Evolutionary conservation across 306 rosid genomes (phyloP).

Genomic region (Corylus americana): DNA sequence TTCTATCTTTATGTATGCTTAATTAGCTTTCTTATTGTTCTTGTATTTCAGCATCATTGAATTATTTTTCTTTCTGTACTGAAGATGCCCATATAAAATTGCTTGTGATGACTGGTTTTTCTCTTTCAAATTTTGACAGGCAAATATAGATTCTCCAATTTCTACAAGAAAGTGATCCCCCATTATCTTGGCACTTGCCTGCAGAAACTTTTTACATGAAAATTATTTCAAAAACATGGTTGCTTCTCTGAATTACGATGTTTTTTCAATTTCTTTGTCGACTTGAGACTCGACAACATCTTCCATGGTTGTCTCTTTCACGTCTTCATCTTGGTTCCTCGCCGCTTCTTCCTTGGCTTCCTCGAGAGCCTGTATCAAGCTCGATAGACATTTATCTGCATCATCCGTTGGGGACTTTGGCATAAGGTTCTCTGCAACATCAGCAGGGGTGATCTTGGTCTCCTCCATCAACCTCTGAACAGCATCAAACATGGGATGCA

Average conservation of each 20-base stretch:
- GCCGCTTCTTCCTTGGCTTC: slow-evolving; percentile 35
- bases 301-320: slow-evolving; percentile 33
- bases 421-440: slow-evolving; percentile 92
- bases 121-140: background rate
- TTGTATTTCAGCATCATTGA: no score
- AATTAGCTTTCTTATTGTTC: no score
- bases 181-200: slow-evolving; percentile 5
- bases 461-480: slow-evolving; percentile 46
- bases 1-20: no score
- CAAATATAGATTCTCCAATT: background rate
- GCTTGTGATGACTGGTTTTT: no score
- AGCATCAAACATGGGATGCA: slow-evolving; percentile 53
- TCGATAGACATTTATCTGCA: slow-evolving; percentile 57
- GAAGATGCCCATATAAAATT: no score
- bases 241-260: slow-evolving; percentile 14
- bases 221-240: slow-evolving; percentile 5
- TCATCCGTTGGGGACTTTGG: slow-evolving; percentile 68
- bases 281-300: slow-evolving; percentile 16
- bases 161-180: slow-evolving; percentile 16
- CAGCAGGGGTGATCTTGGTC: slow-evolving; percentile 70
- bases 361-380: slow-evolving; percentile 59
- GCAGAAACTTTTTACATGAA: slow-evolving; percentile 11
- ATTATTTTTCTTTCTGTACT: no score
- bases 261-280: slow-evolving; percentile 20
- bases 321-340: slow-evolving; percentile 34